These are phyloP conservation scores for Priceomyces melissophilus DNA, from an alignment of 805 yeast species.

Conservation along the genomic window DNA sequence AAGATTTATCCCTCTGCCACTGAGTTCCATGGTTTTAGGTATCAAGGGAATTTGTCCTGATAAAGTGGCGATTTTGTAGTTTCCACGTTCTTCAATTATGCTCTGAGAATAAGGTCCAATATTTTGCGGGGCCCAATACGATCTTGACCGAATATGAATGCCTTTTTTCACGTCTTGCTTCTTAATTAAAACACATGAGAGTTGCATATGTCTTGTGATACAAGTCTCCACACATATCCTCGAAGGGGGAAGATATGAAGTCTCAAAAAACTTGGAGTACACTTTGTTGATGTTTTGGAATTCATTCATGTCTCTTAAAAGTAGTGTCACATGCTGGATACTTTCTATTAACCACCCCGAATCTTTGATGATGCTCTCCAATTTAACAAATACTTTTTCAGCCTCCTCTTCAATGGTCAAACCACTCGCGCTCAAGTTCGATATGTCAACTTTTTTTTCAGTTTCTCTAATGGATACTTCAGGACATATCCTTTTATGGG, in stretches of 20 bases:
- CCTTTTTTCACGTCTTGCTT: slow-evolving; percentile 50
- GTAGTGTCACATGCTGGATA: slow-evolving; percentile 57
- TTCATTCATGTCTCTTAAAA: slow-evolving; percentile 60
- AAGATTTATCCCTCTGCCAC: slow-evolving; percentile 13
- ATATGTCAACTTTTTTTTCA: slow-evolving; percentile 19
- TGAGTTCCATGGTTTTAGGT: slow-evolving; percentile 65
- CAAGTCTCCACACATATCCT: slow-evolving; percentile 75
- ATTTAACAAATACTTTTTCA: slow-evolving; percentile 44
- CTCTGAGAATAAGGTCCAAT: slow-evolving; percentile 97
- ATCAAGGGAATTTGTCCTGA: slow-evolving; percentile 91
- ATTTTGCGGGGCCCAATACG: slow-evolving; percentile 98
- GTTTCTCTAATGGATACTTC: slow-evolving; percentile 8
- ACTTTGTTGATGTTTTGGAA: slow-evolving; percentile 61
- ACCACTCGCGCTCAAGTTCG: slow-evolving; percentile 25
- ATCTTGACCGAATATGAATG: slow-evolving; percentile 85
- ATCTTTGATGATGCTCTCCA: slow-evolving; percentile 30
- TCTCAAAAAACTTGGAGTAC: slow-evolving; percentile 54
- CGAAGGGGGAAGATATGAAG: slow-evolving; percentile 75
- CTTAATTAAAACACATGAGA: slow-evolving; percentile 57
- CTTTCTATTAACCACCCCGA: slow-evolving; percentile 37
- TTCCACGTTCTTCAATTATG: slow-evolving; percentile 39
- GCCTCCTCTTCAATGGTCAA: slow-evolving; percentile 39
- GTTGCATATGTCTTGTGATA: slow-evolving; percentile 44
- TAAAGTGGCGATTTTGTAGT: slow-evolving; percentile 50
- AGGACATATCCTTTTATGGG: neutral